Evolutionary conservation across 768 basidiomycete genomes (phyloP), one percentile per base, ranked within the genome.

Genomic region (Rhodotorula diobovata): DNA sequence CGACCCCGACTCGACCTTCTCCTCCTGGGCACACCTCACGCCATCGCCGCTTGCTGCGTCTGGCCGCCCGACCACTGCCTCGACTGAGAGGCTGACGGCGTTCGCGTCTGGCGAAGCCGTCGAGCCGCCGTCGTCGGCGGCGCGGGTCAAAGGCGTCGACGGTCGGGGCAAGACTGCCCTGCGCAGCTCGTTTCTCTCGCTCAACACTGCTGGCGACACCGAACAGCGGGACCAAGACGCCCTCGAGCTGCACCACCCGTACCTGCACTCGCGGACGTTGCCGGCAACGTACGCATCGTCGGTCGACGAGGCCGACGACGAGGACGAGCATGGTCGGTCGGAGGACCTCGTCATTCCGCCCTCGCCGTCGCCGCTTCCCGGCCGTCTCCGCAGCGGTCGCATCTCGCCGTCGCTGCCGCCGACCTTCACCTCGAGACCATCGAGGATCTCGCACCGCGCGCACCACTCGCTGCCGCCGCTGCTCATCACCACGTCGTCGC

Each of bases 391-490:
- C 32, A 45, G 32, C 56, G 65, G 25, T n/a, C 50, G 48, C 12
- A 34, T 45, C 41, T 51, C 21, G 32, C 39, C 32, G 9, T 41
- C 57, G 8, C 57, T 58, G 10, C 39, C 57, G 16, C 57, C 34
- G 15, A 3, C 15, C n/a, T 15, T 25, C 10, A 2, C 51, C n/a
- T 12, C 18, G 37, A 4, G 2, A 10, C 37, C 23, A 2, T 28
- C 35, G 21, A 28, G 23, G 25, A 10, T 25, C 4, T 41, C 48
- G 51, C 50, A 25, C n/a, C 37, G 37, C 37, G 18, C 51, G n/a
- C 62, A 54, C 30, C 53, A 39, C 8, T 66, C 64, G 34, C 43
- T 50, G 11, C 64, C 55, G 28, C 45, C 64, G 43, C 55, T 58
- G 43, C 15, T 55, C 2, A 41, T 41, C 0, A 28, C 28, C 45